Percentiles rank a stretch among this genome's conserved stretches.
These are phyloP conservation scores for Pythium brassicae DNA, from an alignment of 352 stramenopile species.

Conservation along the genomic window DNA sequence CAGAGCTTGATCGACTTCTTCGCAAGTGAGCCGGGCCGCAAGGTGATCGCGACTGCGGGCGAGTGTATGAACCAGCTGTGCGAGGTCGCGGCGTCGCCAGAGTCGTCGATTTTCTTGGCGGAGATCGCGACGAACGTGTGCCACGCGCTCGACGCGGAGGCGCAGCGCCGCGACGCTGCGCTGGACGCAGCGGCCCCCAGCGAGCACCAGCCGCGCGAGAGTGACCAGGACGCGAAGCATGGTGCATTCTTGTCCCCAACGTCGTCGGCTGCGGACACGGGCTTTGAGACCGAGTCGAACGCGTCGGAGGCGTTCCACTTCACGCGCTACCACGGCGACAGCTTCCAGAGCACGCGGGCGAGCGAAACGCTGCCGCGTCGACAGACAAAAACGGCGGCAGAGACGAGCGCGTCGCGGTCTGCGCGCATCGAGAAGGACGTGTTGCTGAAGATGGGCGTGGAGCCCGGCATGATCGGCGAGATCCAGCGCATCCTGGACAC, in stretches of 20 bases:
- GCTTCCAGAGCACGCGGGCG: not conserved
- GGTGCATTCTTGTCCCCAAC: slow-evolving; percentile 25
- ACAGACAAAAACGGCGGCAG: slow-evolving; percentile 3
- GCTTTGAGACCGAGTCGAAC: slow-evolving; percentile 54
- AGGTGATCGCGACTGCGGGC: slow-evolving; percentile 46
- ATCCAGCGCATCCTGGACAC: slow-evolving; percentile 63
- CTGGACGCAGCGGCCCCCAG: not conserved
- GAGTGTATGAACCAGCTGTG: slow-evolving; percentile 44
- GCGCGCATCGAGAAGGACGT: slow-evolving; percentile 75
- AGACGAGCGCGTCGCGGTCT: slow-evolving; percentile 40
- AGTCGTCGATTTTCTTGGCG: slow-evolving; percentile 70
- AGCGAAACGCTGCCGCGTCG: not conserved
- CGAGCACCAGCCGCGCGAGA: no score
- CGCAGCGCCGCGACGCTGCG: slow-evolving; percentile 21
- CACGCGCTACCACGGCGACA: not conserved
- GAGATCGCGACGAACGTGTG: slow-evolving; percentile 73
- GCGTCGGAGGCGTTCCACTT: slow-evolving; percentile 5
- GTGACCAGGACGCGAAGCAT: slow-evolving; percentile 11
- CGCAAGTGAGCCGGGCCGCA: slow-evolving; percentile 49
- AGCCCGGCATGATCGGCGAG: slow-evolving; percentile 65
- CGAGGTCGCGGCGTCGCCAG: slow-evolving; percentile 60
- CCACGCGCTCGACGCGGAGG: slow-evolving; percentile 61
- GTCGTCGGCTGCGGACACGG: slow-evolving; percentile 48
- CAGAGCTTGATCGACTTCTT: slow-evolving; percentile 77
- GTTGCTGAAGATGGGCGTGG: slow-evolving; percentile 65